Percentiles rank a stretch among this genome's conserved stretches.
Evolutionary conservation across 371 early-diverging fungal species (phyloP).

Genomic region (Thermomucor indicae-seudaticae): DNA sequence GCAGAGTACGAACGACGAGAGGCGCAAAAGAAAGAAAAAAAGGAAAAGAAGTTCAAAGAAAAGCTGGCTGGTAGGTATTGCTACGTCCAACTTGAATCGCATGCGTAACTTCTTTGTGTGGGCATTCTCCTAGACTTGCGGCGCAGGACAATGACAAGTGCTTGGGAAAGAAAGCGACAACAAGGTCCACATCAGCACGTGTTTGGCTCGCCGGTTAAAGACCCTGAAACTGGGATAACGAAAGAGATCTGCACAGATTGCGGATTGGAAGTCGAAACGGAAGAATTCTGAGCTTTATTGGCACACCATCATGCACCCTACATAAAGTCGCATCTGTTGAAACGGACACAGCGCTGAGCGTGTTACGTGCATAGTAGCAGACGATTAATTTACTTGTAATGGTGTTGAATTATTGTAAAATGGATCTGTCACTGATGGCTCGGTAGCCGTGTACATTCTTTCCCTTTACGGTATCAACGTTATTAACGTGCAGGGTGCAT

Average conservation of each 20-base stretch:
- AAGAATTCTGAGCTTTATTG: constrained; percentile 71
- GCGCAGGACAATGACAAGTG: constrained; percentile 78
- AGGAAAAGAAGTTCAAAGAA: constrained; percentile 81
- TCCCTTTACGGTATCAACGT: too few relatives aligned
- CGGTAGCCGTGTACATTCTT: too few relatives aligned
- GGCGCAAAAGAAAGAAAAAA: constrained; percentile 71
- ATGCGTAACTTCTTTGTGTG: background rate
- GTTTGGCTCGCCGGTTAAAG: constrained; percentile 52
- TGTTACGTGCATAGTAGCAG: too few relatives aligned
- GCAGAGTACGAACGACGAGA: constrained; percentile 86
- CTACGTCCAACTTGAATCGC: background rate
- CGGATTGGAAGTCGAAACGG: constrained; percentile 69
- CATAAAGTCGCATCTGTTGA: too few relatives aligned
- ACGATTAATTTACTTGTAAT: too few relatives aligned
- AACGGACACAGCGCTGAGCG: too few relatives aligned
- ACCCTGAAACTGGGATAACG: constrained; percentile 41
- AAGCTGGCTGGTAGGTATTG: constrained; percentile 65
- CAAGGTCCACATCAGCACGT: constrained; percentile 72
- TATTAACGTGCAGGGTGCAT: too few relatives aligned
- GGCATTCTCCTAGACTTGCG: constrained; percentile 56
- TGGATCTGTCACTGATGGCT: too few relatives aligned
- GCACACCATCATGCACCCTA: too few relatives aligned
- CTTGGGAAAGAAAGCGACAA: constrained; percentile 63
- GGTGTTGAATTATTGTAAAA: too few relatives aligned
- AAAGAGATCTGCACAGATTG: constrained; percentile 65